These are phyloP conservation scores for Xylaria bambusicola DNA, from an alignment of 495 filamentous ascomycete genomes.

Conservation along the genomic window DNA sequence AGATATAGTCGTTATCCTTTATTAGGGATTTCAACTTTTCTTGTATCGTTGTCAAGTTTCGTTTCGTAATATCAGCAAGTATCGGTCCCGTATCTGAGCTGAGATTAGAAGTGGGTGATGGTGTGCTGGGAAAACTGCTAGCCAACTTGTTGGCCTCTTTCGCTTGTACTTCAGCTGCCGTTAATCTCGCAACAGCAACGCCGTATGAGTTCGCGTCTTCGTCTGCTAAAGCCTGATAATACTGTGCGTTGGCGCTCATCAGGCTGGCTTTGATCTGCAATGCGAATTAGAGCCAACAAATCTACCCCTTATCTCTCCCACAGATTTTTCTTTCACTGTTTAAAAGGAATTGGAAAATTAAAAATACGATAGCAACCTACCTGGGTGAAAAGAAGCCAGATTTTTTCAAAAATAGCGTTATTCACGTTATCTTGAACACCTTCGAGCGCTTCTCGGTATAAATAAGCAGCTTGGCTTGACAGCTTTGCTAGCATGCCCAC, in stretches of 20 bases:
- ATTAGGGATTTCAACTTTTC: conserved; percentile 71
- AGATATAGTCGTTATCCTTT: conserved; percentile 98
- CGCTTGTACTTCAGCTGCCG: conserved; percentile 73
- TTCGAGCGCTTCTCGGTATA: conserved; percentile 85
- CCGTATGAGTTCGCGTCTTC: conserved; percentile 87
- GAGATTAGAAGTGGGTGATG: conserved; percentile 80
- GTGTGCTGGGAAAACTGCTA: conserved; percentile 76
- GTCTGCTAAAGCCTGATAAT: conserved; percentile 91
- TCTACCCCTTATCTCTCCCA: background rate
- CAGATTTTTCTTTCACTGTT: no score
- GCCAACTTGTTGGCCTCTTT: conserved; percentile 76
- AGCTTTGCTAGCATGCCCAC: conserved; percentile 88
- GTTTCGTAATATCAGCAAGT: conserved; percentile 77
- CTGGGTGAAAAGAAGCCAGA: conserved; percentile 87
- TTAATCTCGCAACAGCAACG: conserved; percentile 79
- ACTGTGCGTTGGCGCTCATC: conserved; percentile 84
- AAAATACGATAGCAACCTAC: conserved; percentile 42
- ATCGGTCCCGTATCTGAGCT: conserved; percentile 72
- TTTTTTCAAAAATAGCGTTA: conserved; percentile 90
- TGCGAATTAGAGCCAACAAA: background rate
- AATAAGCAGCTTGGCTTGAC: conserved; percentile 82
- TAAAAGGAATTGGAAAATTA: no score
- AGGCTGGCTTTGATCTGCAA: conserved; percentile 78
- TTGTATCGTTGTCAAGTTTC: conserved; percentile 78
- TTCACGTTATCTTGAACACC: conserved; percentile 90